Base-by-base conservation (phyloP, 768 basidiomycete species). In the Serendipita sp. region DNA sequence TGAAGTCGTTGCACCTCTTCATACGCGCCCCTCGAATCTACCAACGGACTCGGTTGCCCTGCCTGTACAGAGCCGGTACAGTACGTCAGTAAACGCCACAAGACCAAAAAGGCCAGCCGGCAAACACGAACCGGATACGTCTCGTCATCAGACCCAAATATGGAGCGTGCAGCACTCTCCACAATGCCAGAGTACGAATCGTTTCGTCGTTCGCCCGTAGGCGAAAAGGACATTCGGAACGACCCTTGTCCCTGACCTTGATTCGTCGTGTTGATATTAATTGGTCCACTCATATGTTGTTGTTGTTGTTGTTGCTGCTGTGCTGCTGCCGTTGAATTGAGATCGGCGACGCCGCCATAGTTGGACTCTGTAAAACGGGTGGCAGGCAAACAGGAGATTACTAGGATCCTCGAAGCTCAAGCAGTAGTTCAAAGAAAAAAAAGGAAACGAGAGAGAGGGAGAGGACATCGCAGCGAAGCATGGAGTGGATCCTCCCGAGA, bases 341-440 rank as follows among this genome's bases (percentile, higher is more conserved):
- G 5, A 60, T n/a, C 16, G 55, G 55, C 23, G 55, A 60, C 31
- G 16, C 55, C 33, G 55, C 55, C 55, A 60, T 60, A 34, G 55
- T 60, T 27, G 55, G 55, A 60, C 55, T 60, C 55, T 60, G 55
- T 60, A 36, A 60, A 60, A 60, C 55, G 55, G 55, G 55, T 60
- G 55, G 55, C 55, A 60, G 55, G 55, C 55, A 60, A 60, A 60
- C 23, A 34, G 55, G 55, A 60, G 55, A 31, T 60, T 60, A 60
- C 55, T 60, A 60, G 55, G 55, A 60, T 60, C 55, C 55, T 60
- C 33, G 33, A 60, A 60, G 55, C 55, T 60, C 55, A 60, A 29
- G 55, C 55, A 23, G 34, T 23, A 36, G 34, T 60, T 60, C 55
- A 60, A 60, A 31, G n/a, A n/a, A 60, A 31, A n/a, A 6, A 16